A percentile compares a stretch with the other conserved stretches of the same genome.
Evolutionary conservation across 2,329 filamentous ascomycete species (phyloP).

Genomic region (Aspergillus vadensis): DNA sequence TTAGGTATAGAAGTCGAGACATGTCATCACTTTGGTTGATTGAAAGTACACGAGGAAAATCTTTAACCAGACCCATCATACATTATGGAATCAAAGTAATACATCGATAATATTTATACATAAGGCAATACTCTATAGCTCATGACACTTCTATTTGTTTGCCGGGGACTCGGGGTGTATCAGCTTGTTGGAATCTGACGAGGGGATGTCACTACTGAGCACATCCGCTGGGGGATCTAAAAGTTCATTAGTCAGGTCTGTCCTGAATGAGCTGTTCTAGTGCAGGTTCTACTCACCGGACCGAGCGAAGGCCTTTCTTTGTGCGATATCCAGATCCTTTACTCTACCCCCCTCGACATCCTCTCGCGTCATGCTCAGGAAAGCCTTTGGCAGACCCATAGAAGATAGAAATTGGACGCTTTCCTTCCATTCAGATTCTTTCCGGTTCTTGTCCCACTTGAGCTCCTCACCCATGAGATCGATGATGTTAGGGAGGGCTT

Average conservation of each 20-base stretch:
- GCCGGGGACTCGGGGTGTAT: slow-evolving; percentile 46
- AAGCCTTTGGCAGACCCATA: slow-evolving; percentile 64
- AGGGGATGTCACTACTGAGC: slow-evolving; percentile 46
- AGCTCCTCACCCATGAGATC: slow-evolving; percentile 87
- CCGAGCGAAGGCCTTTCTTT: slow-evolving; percentile 45
- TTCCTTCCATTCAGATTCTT: slow-evolving; percentile 80
- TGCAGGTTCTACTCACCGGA: slow-evolving; percentile 37
- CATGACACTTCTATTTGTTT: slow-evolving; percentile 48
- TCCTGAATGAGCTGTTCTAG: not conserved
- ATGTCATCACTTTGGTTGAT: not conserved
- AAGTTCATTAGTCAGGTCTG: not conserved
- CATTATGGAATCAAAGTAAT: not conserved
- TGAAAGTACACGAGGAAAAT: not conserved
- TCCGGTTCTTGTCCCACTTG: slow-evolving; percentile 71
- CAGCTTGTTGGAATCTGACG: slow-evolving; percentile 43
- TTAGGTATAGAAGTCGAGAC: too few relatives aligned
- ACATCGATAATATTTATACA: slow-evolving; percentile 33
- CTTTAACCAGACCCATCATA: not conserved
- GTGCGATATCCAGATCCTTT: slow-evolving; percentile 45
- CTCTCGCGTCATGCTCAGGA: slow-evolving; percentile 56
- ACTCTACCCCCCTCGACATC: slow-evolving; percentile 61
- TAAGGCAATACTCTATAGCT: slow-evolving; percentile 16
- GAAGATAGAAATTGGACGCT: slow-evolving; percentile 60
- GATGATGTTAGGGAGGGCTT: slow-evolving; percentile 80
- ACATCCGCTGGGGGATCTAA: slow-evolving; percentile 29